Evolutionary conservation across 2,329 filamentous ascomycete genomes (phyloP), one percentile per base, ranked within the genome.

Genomic region (Alternaria hordeiaustralica): DNA sequence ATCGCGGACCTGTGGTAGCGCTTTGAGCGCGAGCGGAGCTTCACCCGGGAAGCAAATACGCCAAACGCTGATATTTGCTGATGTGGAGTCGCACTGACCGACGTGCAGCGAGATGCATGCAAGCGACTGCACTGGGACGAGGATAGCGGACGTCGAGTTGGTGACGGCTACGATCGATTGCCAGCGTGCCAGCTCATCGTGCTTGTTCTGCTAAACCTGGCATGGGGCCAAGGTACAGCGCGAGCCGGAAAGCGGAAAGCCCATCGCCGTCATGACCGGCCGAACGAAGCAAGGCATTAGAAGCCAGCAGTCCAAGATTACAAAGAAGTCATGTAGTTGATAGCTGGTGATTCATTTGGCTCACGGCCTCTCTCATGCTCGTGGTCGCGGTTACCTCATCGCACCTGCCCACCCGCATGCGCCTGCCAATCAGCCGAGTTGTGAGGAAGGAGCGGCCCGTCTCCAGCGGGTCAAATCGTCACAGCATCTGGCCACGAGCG

Each of bases 151-250:
- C 47, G 50, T 46, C 15, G 36, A 58, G 64, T 44, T 64, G 64
- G 58, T 55, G 61, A 60, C 57, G 51, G 61, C 61, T 50, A 56
- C 61, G 50, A 60, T 63, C 21, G 55, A 63, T 54, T 55, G 61
- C 56, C 61, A 46, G 41, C 43, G 21, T 56, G 54, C 54, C 54
- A 63, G 46, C 61, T 63, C 63, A 65, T 58, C 60, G 55, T 60
- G 63, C 66, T 63, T 63, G 62, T 55, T 60, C 44, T 60, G 61
- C 66, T 68, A 68, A 57, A 57, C 65, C 65, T 49, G 63, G 57
- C 61, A 60, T 58, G 65, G 65, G 64, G 60, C 64, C 62, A 62
- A 63, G 61, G 61, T 55, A 60, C 30, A 67, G 59, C 65, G 58
- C 63, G 53, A 53, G 23, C 58, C 58, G 64, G 55, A 60, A 56